These are phyloP conservation scores for Chytriomyces sp. DNA, from an alignment of 192 early-diverging fungal genomes.

Conservation along the genomic window DNA sequence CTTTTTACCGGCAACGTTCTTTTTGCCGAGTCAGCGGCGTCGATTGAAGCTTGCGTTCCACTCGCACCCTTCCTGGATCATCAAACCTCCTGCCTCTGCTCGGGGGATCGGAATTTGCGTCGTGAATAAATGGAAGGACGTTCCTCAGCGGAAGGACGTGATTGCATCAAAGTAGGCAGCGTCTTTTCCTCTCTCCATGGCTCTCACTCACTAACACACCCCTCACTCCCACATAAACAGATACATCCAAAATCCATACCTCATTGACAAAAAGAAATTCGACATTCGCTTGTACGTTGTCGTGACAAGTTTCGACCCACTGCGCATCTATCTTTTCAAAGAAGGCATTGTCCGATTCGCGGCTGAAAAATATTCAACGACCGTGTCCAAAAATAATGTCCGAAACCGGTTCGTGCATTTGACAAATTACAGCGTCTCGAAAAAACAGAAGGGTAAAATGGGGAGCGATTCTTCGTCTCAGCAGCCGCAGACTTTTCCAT, in stretches of 20 bases:
- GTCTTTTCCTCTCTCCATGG: not conserved
- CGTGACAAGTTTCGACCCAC: conserved; percentile 54
- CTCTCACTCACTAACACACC: not conserved
- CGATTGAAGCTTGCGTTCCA: conserved; percentile 42
- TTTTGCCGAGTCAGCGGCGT: conserved; percentile 41
- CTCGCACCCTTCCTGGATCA: conserved; percentile 46
- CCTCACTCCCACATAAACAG: not conserved
- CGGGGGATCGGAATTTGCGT: conserved; percentile 55
- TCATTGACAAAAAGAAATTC: conserved; percentile 54
- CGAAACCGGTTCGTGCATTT: conserved; percentile 52
- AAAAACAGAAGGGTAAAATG: conserved; percentile 34
- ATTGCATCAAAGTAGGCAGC: conserved; percentile 43
- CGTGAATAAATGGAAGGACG: conserved; percentile 41
- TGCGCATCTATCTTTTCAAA: conserved; percentile 44
- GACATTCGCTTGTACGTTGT: conserved; percentile 53
- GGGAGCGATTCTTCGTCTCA: not conserved
- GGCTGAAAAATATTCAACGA: conserved; percentile 36
- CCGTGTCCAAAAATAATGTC: conserved; percentile 12
- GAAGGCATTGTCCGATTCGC: conserved; percentile 55
- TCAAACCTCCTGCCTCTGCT: conserved; percentile 60
- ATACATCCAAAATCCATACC: conserved; percentile 50
- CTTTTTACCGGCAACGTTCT: conserved; percentile 54
- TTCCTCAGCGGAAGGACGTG: conserved; percentile 44
- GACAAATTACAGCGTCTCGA: conserved; percentile 55
- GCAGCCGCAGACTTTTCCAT: conserved; percentile 9